Evolutionary conservation across 2,329 filamentous ascomycete genomes (phyloP).

Genomic region (Trichoderma koningiopsis): DNA sequence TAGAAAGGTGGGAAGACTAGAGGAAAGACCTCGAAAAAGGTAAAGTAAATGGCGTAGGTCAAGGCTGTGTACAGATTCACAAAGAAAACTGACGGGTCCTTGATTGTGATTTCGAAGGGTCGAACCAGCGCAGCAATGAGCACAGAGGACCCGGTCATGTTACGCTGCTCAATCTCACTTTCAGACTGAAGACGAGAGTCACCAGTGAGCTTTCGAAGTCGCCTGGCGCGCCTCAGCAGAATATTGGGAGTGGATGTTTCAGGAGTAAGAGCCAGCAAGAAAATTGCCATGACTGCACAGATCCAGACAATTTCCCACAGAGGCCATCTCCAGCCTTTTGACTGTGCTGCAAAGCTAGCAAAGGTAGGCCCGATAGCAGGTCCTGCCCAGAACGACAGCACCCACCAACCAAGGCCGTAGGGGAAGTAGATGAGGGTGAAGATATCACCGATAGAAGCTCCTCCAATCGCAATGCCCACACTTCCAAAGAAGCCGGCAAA

Average conservation of each 20-base stretch:
- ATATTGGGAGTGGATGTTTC: slow-evolving; percentile 59
- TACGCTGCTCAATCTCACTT: slow-evolving; percentile 31
- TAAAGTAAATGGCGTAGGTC: slow-evolving; percentile 41
- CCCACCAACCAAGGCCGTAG: slow-evolving; percentile 61
- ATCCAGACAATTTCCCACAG: slow-evolving; percentile 61
- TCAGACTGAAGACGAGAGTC: slow-evolving; percentile 28
- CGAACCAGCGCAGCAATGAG: slow-evolving; percentile 32
- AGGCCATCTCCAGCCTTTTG: slow-evolving; percentile 58
- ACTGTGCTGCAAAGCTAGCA: slow-evolving; percentile 49
- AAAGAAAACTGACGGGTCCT: slow-evolving; percentile 40
- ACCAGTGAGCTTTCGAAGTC: slow-evolving; percentile 46
- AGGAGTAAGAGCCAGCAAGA: slow-evolving; percentile 59
- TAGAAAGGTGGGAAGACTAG: slow-evolving; percentile 10
- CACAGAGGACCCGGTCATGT: slow-evolving; percentile 29
- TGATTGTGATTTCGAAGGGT: slow-evolving; percentile 38
- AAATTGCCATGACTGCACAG: slow-evolving; percentile 52
- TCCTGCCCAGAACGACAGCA: slow-evolving; percentile 43
- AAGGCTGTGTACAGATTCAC: slow-evolving; percentile 46
- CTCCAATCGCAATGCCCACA: slow-evolving; percentile 62
- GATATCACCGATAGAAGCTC: slow-evolving; percentile 54
- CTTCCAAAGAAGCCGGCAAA: slow-evolving; percentile 66
- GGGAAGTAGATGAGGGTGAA: slow-evolving; percentile 57
- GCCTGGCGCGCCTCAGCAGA: slow-evolving; percentile 56
- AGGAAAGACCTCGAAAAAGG: slow-evolving; percentile 12
- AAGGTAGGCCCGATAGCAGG: slow-evolving; percentile 19